Conservation (phyloP, 305 asterid genomes). For the Fraxinus sp. region DNA sequence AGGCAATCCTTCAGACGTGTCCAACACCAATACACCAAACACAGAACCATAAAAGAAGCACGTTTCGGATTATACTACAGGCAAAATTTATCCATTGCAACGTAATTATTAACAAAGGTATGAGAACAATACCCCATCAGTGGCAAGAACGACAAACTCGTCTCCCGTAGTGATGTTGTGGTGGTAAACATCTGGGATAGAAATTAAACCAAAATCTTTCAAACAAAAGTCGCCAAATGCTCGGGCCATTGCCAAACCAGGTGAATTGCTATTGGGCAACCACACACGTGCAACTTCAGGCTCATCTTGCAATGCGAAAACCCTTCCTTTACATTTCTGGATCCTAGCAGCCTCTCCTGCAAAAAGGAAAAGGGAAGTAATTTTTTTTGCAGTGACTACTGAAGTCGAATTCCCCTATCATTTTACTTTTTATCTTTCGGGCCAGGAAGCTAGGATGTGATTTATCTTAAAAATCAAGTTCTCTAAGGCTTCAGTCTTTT, state of each 20-base stretch:
- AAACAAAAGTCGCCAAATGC: slow-evolving; percentile 40
- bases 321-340: slow-evolving; percentile 32
- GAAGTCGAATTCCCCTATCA: background rate
- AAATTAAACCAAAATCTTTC: slow-evolving; percentile 36
- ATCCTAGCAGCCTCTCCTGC: slow-evolving; percentile 38
- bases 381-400: background rate
- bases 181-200: slow-evolving; percentile 29
- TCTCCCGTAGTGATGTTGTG: slow-evolving; percentile 26
- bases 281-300: slow-evolving; percentile 35
- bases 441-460: background rate
- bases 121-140: slow-evolving; percentile 32
- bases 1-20: background rate
- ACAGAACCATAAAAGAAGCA: background rate
- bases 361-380: background rate
- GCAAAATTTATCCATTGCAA: background rate
- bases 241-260: slow-evolving; percentile 41
- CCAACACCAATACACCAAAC: background rate
- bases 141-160: slow-evolving; percentile 32
- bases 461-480: background rate
- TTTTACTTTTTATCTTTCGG: background rate
- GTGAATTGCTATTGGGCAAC: slow-evolving; percentile 33
- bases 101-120: background rate
- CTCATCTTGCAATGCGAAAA: slow-evolving; percentile 35
- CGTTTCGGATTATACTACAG: background rate
- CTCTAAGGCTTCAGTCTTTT: background rate